Conservation (phyloP, 140 eudicot species). For the Flaveria floridana region DNA sequence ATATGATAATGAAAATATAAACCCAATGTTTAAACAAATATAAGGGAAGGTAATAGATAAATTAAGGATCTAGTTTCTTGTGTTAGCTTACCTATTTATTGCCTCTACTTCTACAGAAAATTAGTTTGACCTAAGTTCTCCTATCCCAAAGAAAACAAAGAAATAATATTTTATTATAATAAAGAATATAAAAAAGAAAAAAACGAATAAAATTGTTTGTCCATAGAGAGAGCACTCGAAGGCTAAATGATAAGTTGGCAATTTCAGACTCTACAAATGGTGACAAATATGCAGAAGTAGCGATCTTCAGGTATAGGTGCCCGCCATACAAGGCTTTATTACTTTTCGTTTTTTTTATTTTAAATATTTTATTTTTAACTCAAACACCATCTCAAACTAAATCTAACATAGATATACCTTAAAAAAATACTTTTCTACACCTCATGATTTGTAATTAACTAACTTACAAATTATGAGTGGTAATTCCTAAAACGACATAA, state of each 20-base stretch:
- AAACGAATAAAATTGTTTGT: constrained; percentile 19
- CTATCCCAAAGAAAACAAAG: background rate
- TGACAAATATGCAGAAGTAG: constrained; percentile 33
- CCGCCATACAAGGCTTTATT: constrained; percentile 63
- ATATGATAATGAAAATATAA: too few relatives aligned
- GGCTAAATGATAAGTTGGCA: constrained; percentile 44
- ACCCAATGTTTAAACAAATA: background rate
- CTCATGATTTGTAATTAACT: too few relatives aligned
- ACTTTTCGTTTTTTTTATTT: too few relatives aligned
- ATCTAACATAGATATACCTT: too few relatives aligned
- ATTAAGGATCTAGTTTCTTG: background rate
- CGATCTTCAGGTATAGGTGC: constrained; percentile 43
- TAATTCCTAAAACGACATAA: too few relatives aligned
- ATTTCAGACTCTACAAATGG: constrained; percentile 22
- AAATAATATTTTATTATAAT: background rate
- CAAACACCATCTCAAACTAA: too few relatives aligned
- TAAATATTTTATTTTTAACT: too few relatives aligned
- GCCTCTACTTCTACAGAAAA: background rate
- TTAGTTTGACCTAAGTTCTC: background rate
- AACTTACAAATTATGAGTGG: too few relatives aligned
- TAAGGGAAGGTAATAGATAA: background rate
- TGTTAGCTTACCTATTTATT: background rate
- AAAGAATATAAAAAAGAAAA: background rate
- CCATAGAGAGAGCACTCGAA: constrained; percentile 36
- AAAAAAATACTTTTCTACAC: too few relatives aligned